Conservation (phyloP, 2,329 filamentous ascomycete species). For the Gnomoniopsis sp. region DNA sequence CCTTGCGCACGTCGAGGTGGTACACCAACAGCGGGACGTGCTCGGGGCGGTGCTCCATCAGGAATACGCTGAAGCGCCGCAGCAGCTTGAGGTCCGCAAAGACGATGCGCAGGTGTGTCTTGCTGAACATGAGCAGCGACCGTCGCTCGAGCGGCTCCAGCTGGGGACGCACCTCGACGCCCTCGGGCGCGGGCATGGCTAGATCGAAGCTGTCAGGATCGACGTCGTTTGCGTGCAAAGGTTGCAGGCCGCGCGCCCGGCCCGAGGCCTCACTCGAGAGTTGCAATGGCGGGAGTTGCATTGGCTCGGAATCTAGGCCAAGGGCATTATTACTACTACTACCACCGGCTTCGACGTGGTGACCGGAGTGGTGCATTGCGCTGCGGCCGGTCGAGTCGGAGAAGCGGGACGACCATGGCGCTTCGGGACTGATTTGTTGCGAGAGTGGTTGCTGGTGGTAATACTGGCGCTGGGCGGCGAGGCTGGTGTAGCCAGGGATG, state of each 20-base stretch:
- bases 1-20: constrained; percentile 69
- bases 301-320: background rate
- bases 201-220: constrained; percentile 51
- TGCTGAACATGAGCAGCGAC: constrained; percentile 63
- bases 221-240: constrained; percentile 37
- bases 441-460: background rate
- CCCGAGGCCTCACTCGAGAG: background rate
- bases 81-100: constrained; percentile 62
- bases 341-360: background rate
- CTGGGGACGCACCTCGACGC: constrained; percentile 33
- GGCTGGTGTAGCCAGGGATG: background rate
- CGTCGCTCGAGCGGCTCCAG: constrained; percentile 55
- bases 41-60: constrained; percentile 56
- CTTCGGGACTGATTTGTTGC: background rate
- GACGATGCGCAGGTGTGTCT: constrained; percentile 61
- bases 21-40: constrained; percentile 68
- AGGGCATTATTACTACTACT: too few species aligned
- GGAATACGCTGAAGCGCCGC: constrained; percentile 64
- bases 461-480: too few species aligned
- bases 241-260: constrained; percentile 31
- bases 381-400: background rate
- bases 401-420: background rate
- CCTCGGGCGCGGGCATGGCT: constrained; percentile 33
- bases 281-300: background rate
- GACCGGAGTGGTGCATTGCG: too few species aligned